Percentiles rank a stretch among this genome's conserved stretches.
Evolutionary conservation across 495 filamentous ascomycete species (phyloP).

Genomic region (Penicillium dipodomyicola): DNA sequence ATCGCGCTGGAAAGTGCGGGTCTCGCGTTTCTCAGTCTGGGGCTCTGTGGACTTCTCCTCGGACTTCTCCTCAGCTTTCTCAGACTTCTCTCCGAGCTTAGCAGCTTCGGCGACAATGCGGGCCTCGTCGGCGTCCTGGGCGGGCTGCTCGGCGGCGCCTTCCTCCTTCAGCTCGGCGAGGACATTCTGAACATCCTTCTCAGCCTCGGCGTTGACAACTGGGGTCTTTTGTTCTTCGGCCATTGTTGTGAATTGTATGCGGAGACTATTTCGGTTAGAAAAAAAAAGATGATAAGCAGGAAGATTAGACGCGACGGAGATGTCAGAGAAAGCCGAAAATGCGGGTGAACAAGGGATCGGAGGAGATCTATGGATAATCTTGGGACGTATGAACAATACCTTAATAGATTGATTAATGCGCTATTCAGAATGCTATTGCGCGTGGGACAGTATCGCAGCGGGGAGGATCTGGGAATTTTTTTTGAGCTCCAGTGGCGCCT

Average conservation of each 20-base stretch:
- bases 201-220: slow-evolving; percentile 39
- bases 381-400: not conserved
- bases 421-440: slow-evolving; percentile 4
- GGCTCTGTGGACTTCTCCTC: slow-evolving; percentile 31
- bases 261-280: slow-evolving; percentile 4
- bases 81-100: slow-evolving; percentile 46
- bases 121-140: slow-evolving; percentile 42
- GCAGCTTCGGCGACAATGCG: slow-evolving; percentile 46
- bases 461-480: slow-evolving; percentile 33
- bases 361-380: not conserved
- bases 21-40: slow-evolving; percentile 23
- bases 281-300: slow-evolving; percentile 7
- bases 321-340: not conserved
- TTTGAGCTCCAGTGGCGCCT: slow-evolving; percentile 35
- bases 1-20: slow-evolving; percentile 16
- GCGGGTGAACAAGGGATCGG: not conserved
- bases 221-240: slow-evolving; percentile 43
- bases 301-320: slow-evolving; percentile 1
- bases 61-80: slow-evolving; percentile 36
- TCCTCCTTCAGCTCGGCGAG: slow-evolving; percentile 47
- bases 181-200: slow-evolving; percentile 49
- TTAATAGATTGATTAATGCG: slow-evolving; percentile 2
- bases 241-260: slow-evolving; percentile 29
- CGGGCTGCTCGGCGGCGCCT: slow-evolving; percentile 26
- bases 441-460: slow-evolving; percentile 25